Percentiles rank a stretch among this genome's conserved stretches.
These are phyloP conservation scores for Triticum monococcum DNA, from an alignment of 176 grass and related monocot species.

Conservation along the genomic window DNA sequence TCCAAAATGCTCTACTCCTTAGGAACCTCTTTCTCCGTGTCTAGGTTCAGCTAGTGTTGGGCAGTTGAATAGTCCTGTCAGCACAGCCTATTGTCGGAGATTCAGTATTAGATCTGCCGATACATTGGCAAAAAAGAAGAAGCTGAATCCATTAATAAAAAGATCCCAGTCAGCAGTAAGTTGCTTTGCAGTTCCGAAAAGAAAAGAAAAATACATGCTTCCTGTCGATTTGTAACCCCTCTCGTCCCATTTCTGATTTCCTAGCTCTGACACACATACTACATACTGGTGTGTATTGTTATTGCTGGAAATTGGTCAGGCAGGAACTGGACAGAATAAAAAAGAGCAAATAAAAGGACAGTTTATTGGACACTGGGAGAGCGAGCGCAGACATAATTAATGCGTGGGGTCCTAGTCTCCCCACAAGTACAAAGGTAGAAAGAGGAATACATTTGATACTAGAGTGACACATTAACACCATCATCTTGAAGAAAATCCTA, in stretches of 20 bases:
- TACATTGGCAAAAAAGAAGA: not conserved
- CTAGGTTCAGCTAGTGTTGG: not conserved
- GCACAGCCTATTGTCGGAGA: not conserved
- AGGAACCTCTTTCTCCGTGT: not conserved
- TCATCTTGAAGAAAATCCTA: not conserved
- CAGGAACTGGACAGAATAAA: not conserved
- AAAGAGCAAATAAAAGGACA: not conserved
- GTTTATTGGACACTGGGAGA: not conserved
- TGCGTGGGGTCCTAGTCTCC: not conserved
- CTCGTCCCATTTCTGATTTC: no score
- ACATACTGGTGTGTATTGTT: no score
- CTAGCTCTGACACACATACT: no score
- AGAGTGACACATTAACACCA: not conserved
- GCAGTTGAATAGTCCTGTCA: not conserved
- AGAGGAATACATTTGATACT: not conserved
- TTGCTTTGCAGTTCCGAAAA: no score
- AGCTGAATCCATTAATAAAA: no score
- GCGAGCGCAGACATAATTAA: not conserved
- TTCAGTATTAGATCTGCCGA: not conserved
- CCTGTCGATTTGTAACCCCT: no score
- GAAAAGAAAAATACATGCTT: no score
- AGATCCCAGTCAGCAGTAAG: no score
- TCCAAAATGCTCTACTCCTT: not conserved
- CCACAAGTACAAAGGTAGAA: not conserved
- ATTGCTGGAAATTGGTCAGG: not conserved